Conservation (phyloP, 148 eudicot genomes). For the Diospyros lotus region DNA sequence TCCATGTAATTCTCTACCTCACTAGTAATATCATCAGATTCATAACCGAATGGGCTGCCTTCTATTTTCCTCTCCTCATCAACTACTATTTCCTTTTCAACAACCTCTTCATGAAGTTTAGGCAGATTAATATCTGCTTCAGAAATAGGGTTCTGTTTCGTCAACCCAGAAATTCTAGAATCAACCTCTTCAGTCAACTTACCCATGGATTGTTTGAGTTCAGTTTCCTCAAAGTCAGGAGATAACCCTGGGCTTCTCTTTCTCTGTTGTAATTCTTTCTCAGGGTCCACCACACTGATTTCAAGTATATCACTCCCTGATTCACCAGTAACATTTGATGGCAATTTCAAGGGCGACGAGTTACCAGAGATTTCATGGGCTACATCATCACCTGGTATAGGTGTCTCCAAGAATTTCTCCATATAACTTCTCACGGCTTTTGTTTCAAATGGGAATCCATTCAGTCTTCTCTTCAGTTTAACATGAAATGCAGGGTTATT, state of each 20-base stretch:
- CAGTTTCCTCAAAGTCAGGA: slow-evolving; percentile 29
- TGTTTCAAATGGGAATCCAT: slow-evolving; percentile 59
- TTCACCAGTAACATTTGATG: slow-evolving; percentile 26
- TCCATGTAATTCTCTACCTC: slow-evolving; percentile 78
- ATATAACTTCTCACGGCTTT: slow-evolving; percentile 67
- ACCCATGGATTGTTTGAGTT: slow-evolving; percentile 26
- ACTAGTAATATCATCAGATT: slow-evolving; percentile 73
- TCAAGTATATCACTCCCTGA: slow-evolving; percentile 50
- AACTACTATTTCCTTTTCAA: slow-evolving; percentile 37
- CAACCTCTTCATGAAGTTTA: slow-evolving; percentile 20
- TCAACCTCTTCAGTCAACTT: slow-evolving; percentile 25
- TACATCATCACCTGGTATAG: slow-evolving; percentile 53
- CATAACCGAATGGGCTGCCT: slow-evolving; percentile 29
- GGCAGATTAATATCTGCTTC: slow-evolving; percentile 23
- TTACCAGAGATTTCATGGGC: slow-evolving; percentile 48
- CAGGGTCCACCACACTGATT: slow-evolving; percentile 41
- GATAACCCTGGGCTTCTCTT: slow-evolving; percentile 38
- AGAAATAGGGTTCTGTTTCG: slow-evolving; percentile 17
- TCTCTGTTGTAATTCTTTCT: slow-evolving; percentile 29
- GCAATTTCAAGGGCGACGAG: slow-evolving; percentile 35
- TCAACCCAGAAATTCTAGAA: slow-evolving; percentile 18
- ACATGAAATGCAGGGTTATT: slow-evolving; percentile 69
- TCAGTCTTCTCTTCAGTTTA: slow-evolving; percentile 79
- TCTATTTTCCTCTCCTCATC: slow-evolving; percentile 41
- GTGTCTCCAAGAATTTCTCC: slow-evolving; percentile 61